Evolutionary conservation across 2,329 filamentous ascomycete genomes (phyloP).

Genomic region (Aspergillus tanneri): DNA sequence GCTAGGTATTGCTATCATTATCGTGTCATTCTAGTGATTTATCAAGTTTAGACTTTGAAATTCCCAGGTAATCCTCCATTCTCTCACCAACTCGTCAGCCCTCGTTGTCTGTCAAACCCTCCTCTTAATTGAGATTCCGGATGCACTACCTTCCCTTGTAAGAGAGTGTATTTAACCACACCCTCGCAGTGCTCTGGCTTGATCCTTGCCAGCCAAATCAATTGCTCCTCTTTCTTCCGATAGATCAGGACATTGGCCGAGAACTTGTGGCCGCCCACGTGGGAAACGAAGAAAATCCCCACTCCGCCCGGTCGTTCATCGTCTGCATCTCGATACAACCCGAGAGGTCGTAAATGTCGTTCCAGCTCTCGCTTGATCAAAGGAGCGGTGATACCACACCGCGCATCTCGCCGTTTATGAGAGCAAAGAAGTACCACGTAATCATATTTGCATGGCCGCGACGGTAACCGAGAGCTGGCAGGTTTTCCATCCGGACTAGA

Average conservation of each 20-base stretch:
- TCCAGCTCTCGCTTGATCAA: constrained; percentile 78
- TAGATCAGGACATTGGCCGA: constrained; percentile 89
- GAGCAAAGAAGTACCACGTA: constrained; percentile 87
- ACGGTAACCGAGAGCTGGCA: constrained; percentile 36
- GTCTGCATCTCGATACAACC: constrained; percentile 75
- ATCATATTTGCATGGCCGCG: constrained; percentile 70
- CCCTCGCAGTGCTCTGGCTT: constrained; percentile 84
- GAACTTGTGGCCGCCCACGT: constrained; percentile 93
- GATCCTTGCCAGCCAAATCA: constrained; percentile 86
- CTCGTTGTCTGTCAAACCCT: constrained; percentile 74
- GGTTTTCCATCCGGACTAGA: constrained; percentile 48
- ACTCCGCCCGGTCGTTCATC: constrained; percentile 82
- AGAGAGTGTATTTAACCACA: constrained; percentile 76
- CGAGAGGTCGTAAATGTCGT: constrained; percentile 75
- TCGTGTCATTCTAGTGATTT: neutral
- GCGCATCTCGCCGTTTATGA: constrained; percentile 81
- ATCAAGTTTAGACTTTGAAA: neutral
- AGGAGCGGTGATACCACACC: constrained; percentile 86
- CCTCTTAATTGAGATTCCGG: constrained; percentile 77
- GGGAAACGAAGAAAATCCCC: constrained; percentile 87
- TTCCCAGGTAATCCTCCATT: neutral
- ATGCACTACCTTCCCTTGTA: constrained; percentile 88
- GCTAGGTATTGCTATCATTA: too few species aligned
- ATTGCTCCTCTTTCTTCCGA: constrained; percentile 50
- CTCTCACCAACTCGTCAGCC: constrained; percentile 62